A percentile compares a stretch with the other conserved stretches of the same genome.
phyloP scores from a whole-genome alignment of 805 yeast species.

The Ogataea pilisensis region DNA sequence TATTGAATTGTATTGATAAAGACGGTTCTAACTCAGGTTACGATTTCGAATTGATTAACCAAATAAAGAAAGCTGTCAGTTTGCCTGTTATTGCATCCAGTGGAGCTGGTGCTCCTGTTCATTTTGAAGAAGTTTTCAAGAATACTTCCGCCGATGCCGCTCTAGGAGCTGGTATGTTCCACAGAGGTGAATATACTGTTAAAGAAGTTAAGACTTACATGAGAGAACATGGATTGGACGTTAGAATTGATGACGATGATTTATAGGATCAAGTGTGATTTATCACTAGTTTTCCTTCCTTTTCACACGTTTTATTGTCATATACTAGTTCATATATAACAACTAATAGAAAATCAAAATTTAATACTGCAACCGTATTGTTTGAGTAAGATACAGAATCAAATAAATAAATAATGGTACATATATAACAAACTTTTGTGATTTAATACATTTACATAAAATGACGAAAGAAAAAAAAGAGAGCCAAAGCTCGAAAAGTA shows the following conservation, averaged over 20 bases:
- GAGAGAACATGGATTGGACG: constrained; percentile 56
- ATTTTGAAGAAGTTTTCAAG: constrained; percentile 82
- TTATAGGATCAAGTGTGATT: not conserved
- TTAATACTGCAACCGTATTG: too few species aligned
- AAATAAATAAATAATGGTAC: not conserved
- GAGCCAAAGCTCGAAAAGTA: not conserved
- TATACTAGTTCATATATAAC: too few species aligned
- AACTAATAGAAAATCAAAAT: too few species aligned
- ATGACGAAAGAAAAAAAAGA: not conserved
- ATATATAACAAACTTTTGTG: not conserved
- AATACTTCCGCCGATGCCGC: constrained; percentile 92
- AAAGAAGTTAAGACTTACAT: constrained; percentile 73
- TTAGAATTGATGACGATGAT: constrained; percentile 53
- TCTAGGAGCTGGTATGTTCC: constrained; percentile 98
- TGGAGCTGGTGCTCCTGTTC: constrained; percentile 94
- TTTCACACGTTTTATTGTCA: too few species aligned
- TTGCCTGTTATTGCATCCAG: constrained; percentile 97
- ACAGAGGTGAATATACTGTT: constrained; percentile 89
- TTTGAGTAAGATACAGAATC: not conserved
- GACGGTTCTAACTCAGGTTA: constrained; percentile 96
- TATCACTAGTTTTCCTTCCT: not conserved
- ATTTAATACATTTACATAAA: too few species aligned
- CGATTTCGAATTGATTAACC: constrained; percentile 79
- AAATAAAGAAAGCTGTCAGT: constrained; percentile 67
- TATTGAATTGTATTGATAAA: constrained; percentile 91